Base-by-base conservation (phyloP, 352 stramenopile genomes). In the Phytopythium litorale region DNA sequence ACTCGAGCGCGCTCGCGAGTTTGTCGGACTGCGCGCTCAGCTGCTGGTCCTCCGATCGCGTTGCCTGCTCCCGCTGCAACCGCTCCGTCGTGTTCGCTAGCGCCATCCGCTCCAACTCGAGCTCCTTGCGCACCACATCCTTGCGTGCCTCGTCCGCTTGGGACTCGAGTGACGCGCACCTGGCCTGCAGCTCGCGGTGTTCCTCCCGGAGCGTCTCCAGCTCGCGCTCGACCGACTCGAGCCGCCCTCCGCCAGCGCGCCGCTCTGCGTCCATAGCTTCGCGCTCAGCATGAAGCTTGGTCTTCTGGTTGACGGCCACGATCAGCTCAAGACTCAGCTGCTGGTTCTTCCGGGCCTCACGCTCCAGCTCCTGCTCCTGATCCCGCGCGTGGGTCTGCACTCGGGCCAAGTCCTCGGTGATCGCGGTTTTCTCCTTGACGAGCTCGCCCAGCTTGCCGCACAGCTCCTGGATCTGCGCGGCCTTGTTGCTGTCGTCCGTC, bases 241-340 rank as follows among this genome's bases (percentile, higher is more conserved):
- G 23, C 38, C 73, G 53, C 25, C 60, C 37, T 15, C 64, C 49
- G 7, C 71, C 45, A 16, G 72, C 38, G 23, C 63, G 60, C 33
- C 66, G 58, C 12, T 68, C 66, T 15, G 30, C 12, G 4, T 75
- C 74, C 6, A 75, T 21, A 2, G 40, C 38, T 43, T 83, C 77
- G 21, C 71, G 62, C 15, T 85, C 72, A 4, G 53, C 19, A 16
- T 79, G 64, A 4, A 73, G 57, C 45, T 79, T 78, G 54, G 82
- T 67, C 61, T 86, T 87, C 42, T 91, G 79, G 58, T 89, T 91
- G 16, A 91, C 77, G 4, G 84, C 62, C 15, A 88, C 70, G 8
- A 91, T 75, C 13, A 91, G 56, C 57, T 89, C 82, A 13, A 89
- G 64, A 65, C 78, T 88, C 2, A 91, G 70, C 49, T 91, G 78